Percentiles rank a stretch among this genome's conserved stretches.
These are phyloP conservation scores for Picocystis sp. DNA, from an alignment of 163 green algal genomes.

Conservation along the genomic window DNA sequence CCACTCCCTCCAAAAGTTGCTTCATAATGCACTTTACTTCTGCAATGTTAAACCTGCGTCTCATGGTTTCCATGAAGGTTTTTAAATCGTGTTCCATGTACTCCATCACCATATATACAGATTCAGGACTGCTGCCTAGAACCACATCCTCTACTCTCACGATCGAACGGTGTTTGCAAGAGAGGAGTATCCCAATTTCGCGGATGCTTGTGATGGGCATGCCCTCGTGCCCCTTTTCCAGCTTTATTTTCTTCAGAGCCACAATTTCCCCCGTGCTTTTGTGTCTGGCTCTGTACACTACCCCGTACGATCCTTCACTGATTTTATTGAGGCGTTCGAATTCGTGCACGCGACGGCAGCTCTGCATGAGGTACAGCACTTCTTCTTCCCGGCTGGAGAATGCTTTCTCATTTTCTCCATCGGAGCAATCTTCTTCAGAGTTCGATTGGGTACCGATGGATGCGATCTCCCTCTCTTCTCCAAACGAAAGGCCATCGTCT, in stretches of 20 bases:
- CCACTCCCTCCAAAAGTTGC: constrained; percentile 67
- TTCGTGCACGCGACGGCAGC: too few relatives aligned
- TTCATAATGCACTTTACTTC: constrained; percentile 77
- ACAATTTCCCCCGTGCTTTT: constrained; percentile 43
- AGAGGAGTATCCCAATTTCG: constrained; percentile 94
- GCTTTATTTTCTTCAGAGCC: constrained; percentile 75
- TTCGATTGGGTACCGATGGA: too few relatives aligned
- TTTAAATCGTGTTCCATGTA: constrained; percentile 95
- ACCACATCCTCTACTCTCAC: constrained; percentile 86
- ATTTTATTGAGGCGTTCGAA: too few relatives aligned
- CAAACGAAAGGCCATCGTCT: too few relatives aligned
- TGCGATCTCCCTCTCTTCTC: too few relatives aligned
- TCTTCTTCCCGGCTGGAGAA: too few relatives aligned
- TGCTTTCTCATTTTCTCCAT: too few relatives aligned
- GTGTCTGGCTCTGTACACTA: constrained; percentile 39
- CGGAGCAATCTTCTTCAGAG: too few relatives aligned
- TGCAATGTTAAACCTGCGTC: constrained; percentile 30
- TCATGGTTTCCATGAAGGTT: constrained; percentile 53
- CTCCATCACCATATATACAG: constrained; percentile 98
- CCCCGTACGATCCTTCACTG: constrained; percentile 23
- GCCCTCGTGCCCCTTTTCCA: constrained; percentile 78
- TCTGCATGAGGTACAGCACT: too few relatives aligned
- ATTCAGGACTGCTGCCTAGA: constrained; percentile 36
- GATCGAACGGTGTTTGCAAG: constrained; percentile 77
- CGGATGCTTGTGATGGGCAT: constrained; percentile 88